phyloP scores from a whole-genome alignment of 257 asterid genomes.

The Solanum megistacrolobum region DNA sequence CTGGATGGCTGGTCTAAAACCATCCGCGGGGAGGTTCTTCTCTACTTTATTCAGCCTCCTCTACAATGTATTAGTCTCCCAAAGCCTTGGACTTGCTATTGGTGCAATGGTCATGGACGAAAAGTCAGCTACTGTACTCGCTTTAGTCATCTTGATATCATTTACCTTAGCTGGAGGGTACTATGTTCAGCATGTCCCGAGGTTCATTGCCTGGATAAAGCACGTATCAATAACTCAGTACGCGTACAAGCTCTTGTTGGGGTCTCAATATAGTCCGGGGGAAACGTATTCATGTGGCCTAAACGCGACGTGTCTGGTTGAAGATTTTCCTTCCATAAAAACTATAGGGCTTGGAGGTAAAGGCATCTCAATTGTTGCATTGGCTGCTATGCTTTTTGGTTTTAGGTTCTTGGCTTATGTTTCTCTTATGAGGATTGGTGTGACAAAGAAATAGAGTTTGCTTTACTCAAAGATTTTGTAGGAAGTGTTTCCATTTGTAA shows the following conservation, averaged over 20 bases:
- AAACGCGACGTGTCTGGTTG: slow-evolving; percentile 27
- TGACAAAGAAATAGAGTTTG: slow-evolving; percentile 25
- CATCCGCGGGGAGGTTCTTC: slow-evolving; percentile 25
- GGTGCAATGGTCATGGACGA: slow-evolving; percentile 65
- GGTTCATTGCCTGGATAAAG: slow-evolving; percentile 54
- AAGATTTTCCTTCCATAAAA: slow-evolving; percentile 45
- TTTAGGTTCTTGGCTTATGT: slow-evolving; percentile 60
- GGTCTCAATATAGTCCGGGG: slow-evolving; percentile 32
- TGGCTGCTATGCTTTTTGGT: slow-evolving; percentile 49
- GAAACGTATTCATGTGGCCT: slow-evolving; percentile 37
- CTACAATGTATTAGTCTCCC: slow-evolving; percentile 39
- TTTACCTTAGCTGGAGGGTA: slow-evolving; percentile 59
- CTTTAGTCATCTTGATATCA: slow-evolving; percentile 47
- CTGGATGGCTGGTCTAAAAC: slow-evolving; percentile 72
- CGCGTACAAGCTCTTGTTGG: slow-evolving; percentile 47
- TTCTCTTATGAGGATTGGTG: slow-evolving; percentile 73
- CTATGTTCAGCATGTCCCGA: slow-evolving; percentile 55
- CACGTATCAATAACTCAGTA: slow-evolving; percentile 51
- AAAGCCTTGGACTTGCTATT: slow-evolving; percentile 74
- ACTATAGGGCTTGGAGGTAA: slow-evolving; percentile 36
- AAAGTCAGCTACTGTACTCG: slow-evolving; percentile 39
- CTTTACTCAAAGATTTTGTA: not conserved
- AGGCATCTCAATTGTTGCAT: slow-evolving; percentile 16
- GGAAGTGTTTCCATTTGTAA: not conserved
- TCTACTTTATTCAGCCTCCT: slow-evolving; percentile 31